Percentiles rank a stretch among this genome's conserved stretches.
Evolutionary conservation across 495 filamentous ascomycete species (phyloP).

Genomic region (Hyaloscypha bicolor): DNA sequence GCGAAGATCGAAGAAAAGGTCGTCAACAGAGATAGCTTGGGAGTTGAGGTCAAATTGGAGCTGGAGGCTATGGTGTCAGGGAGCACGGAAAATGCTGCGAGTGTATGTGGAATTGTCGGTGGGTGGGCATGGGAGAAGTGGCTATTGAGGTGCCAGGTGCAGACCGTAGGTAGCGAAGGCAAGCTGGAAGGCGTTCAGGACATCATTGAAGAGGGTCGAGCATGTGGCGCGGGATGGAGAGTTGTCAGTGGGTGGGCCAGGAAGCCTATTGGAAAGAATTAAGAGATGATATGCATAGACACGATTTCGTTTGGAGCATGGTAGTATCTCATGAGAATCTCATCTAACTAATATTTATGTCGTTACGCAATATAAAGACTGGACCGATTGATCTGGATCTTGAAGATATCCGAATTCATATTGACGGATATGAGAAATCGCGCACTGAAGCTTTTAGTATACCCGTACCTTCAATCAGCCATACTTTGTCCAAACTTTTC

Average conservation of each 20-base stretch:
- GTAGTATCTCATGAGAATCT: not conserved
- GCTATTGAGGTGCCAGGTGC: constrained; percentile 71
- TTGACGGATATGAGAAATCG: not conserved
- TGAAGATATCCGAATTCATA: not conserved
- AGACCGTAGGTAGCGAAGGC: constrained; percentile 73
- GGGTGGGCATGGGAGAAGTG: constrained; percentile 96
- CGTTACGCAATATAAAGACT: not conserved
- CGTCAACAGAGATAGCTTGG: constrained; percentile 44
- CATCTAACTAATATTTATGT: not conserved
- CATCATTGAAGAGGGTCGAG: constrained; percentile 82
- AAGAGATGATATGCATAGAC: not conserved
- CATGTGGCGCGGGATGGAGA: constrained; percentile 80
- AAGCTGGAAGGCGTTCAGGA: constrained; percentile 76
- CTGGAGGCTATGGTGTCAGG: constrained; percentile 70
- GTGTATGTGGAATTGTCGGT: constrained; percentile 78
- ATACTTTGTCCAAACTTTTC: too few species aligned
- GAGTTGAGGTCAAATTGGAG: constrained; percentile 52
- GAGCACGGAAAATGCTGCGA: constrained; percentile 71
- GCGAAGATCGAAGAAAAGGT: constrained; percentile 51
- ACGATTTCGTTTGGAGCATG: not conserved
- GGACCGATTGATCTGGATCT: not conserved
- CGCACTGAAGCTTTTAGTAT: too few species aligned
- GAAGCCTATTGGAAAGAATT: constrained; percentile 60
- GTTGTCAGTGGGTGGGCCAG: constrained; percentile 85
- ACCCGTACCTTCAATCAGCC: too few species aligned